Evolutionary conservation across 164 flowering plant genomes (phyloP), one percentile per base, ranked within the genome.

Genomic region (Chimonanthus praecox): DNA sequence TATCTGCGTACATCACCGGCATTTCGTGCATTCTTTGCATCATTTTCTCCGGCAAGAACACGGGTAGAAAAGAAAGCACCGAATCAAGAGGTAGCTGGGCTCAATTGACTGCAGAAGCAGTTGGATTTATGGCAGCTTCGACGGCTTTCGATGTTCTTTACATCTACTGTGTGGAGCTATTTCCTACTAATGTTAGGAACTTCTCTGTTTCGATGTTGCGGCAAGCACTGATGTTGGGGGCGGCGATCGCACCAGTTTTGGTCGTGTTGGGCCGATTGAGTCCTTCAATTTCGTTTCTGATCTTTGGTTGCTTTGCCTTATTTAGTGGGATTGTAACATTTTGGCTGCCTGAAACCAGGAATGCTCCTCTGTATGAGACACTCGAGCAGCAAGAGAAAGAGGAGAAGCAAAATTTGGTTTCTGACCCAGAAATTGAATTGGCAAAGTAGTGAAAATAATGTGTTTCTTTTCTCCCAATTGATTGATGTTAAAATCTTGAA

Each of bases 101-200:
- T 62, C 90, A 88, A 49, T 72, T 90, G 49, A 71, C 58, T 13
- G 73, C 83, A 4, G 89, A 88, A 79, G 86, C 72, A 2, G 46
- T 86, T 0, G 91, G 88, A 8, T 90, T 88, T 80, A 86, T 85
- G 89, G 88, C 85, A n/a, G 87, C 83, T 74, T 86, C 92, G 45
- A 80, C 82, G 43, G 88, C 89, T 2, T 87, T 80, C 43, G 86
- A 86, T 71, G 80, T 88, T 6, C 5, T 83, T 61, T 87, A 81
- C 44, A 75, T 88, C 3, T 86, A 87, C 76, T 78, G 85, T 49
- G 88, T 88, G 18, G 94, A 90, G 79, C 77, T 88, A 50, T 90
- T 90, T 70, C 92, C 92, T 0, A 90, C 89, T 2, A 87, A 84
- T 62, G 86, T 86, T 64, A 83, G 94, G 63, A 88, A 88, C 78